Percentiles rank a stretch among this genome's conserved stretches.
Evolutionary conservation across 192 early-diverging fungal genomes (phyloP).

Genomic region (Coemansia sp.): DNA sequence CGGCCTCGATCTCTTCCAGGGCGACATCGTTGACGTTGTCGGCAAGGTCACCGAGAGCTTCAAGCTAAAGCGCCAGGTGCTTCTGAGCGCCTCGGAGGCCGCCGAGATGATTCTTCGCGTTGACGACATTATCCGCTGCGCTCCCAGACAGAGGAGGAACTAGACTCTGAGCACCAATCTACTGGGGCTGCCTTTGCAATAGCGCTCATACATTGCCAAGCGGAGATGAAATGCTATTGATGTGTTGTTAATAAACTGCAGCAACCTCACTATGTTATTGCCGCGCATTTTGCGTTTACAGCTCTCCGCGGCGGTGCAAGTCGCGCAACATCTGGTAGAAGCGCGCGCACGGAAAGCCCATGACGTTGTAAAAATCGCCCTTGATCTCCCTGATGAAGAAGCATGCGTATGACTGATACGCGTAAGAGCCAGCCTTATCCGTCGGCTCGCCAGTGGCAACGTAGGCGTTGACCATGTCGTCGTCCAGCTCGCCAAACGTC

Average conservation of each 20-base stretch:
- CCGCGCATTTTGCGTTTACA: constrained; percentile 5
- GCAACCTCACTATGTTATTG: too few relatives aligned
- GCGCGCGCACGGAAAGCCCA: constrained; percentile 52
- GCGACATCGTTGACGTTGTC: constrained; percentile 77
- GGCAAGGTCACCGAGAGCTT: constrained; percentile 93
- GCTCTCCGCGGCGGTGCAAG: constrained; percentile 19
- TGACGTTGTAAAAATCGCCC: constrained; percentile 88
- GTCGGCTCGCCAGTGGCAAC: constrained; percentile 64
- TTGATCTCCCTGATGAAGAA: constrained; percentile 73
- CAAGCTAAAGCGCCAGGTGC: constrained; percentile 95
- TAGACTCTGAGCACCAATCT: not conserved
- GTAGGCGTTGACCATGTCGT: constrained; percentile 68
- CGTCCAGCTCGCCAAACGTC: constrained; percentile 63
- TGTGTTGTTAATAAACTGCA: not conserved
- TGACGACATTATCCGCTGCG: constrained; percentile 97
- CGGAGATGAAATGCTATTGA: not conserved
- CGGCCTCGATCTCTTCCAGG: constrained; percentile 90
- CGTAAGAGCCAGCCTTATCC: constrained; percentile 88
- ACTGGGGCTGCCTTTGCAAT: not conserved
- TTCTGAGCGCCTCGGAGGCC: constrained; percentile 93
- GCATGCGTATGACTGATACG: constrained; percentile 77
- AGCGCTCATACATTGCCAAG: not conserved
- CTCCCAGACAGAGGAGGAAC: constrained; percentile 62
- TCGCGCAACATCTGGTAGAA: constrained; percentile 52
- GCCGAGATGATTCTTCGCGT: constrained; percentile 98